phyloP scores from a whole-genome alignment of 2,329 filamentous ascomycete species.

The Aspergillus luchuensis region DNA sequence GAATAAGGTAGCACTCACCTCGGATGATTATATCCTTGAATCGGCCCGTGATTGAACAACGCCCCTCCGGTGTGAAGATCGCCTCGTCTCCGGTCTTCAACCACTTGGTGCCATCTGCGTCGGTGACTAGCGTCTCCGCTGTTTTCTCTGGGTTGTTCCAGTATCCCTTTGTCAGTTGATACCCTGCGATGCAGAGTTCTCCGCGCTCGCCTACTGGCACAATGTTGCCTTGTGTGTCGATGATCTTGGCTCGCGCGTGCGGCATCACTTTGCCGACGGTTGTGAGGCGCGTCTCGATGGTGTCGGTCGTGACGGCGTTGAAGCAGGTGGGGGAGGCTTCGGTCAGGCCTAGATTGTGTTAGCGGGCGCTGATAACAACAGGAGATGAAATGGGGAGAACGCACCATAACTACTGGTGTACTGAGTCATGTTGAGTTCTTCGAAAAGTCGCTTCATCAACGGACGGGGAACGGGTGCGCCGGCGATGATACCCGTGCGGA shows the following conservation, averaged over 20 bases:
- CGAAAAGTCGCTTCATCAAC: conserved; percentile 72
- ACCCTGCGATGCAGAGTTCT: conserved; percentile 77
- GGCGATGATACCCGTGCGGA: conserved; percentile 77
- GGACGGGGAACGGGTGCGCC: conserved; percentile 75
- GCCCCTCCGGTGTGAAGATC: conserved; percentile 59
- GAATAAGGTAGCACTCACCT: conserved; percentile 42
- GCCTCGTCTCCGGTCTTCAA: conserved; percentile 65
- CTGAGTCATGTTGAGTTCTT: conserved; percentile 72
- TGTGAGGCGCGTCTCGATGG: conserved; percentile 64
- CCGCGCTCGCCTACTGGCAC: conserved; percentile 69
- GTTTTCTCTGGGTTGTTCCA: conserved; percentile 74
- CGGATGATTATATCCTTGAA: conserved; percentile 81
- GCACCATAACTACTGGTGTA: conserved; percentile 66
- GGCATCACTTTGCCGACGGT: conserved; percentile 78
- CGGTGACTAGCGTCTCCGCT: conserved; percentile 68
- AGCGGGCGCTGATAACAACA: neutral
- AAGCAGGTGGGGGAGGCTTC: conserved; percentile 80
- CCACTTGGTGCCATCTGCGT: conserved; percentile 62
- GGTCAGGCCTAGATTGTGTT: conserved; percentile 57
- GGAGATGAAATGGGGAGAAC: neutral
- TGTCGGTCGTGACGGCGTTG: conserved; percentile 75
- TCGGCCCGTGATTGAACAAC: conserved; percentile 71
- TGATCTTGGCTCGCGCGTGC: conserved; percentile 75
- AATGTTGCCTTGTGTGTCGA: conserved; percentile 63
- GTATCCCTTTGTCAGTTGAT: conserved; percentile 66